These are phyloP conservation scores for Paulownia fortunei DNA, from an alignment of 257 asterid species.

Conservation along the genomic window DNA sequence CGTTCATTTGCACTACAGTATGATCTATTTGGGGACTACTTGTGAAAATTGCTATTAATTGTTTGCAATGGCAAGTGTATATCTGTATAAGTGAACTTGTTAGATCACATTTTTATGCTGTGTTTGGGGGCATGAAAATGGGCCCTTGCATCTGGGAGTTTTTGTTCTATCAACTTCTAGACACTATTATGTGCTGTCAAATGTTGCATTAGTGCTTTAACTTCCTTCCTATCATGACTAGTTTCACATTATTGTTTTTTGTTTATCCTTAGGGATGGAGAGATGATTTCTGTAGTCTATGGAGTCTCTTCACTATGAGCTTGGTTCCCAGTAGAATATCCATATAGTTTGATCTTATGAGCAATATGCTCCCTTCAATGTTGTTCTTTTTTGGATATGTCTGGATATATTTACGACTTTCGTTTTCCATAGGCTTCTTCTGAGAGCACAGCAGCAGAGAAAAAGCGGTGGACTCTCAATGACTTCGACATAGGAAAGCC, in stretches of 20 bases:
- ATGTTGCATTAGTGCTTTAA: not conserved
- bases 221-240: not conserved
- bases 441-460: slow-evolving; percentile 59
- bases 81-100: not conserved
- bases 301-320: not conserved
- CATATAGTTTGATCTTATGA: not conserved
- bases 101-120: not conserved
- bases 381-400: not conserved
- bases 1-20: slow-evolving; percentile 5
- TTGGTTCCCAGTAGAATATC: not conserved
- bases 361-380: not conserved
- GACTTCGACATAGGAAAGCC: slow-evolving; percentile 93
- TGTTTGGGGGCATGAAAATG: not conserved
- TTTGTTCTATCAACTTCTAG: not conserved
- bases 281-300: not conserved
- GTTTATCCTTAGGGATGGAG: not conserved
- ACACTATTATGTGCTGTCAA: not conserved
- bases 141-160: not conserved
- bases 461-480: slow-evolving; percentile 74
- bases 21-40: not conserved
- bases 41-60: not conserved
- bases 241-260: not conserved
- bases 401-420: not conserved
- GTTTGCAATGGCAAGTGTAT: not conserved
- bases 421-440: slow-evolving; percentile 49